A percentile compares a stretch with the other conserved stretches of the same genome.
phyloP scores from a whole-genome alignment of 345 rosid species.

The Populus simonii region DNA sequence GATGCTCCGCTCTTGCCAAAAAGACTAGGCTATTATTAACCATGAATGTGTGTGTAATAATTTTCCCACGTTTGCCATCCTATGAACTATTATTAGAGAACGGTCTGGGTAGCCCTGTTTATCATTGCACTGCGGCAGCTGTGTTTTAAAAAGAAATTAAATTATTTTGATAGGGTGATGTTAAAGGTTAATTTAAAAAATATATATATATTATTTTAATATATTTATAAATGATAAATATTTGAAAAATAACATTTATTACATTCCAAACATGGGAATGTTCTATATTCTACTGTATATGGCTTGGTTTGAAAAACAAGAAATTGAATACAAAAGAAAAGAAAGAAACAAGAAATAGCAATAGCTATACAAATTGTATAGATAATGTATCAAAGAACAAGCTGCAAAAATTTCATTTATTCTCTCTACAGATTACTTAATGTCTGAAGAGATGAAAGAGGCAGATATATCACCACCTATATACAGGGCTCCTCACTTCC shows the following conservation, averaged over 20 bases:
- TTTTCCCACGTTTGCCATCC: background rate
- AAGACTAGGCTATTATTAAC: background rate
- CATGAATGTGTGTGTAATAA: background rate
- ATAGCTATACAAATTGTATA: background rate
- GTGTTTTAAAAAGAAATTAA: no score
- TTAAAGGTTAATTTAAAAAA: no score
- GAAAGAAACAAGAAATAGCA: background rate
- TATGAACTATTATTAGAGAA: no score
- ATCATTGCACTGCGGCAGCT: no score
- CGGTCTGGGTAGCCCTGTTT: no score
- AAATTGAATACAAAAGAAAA: background rate
- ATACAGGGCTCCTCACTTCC: constrained; percentile 20
- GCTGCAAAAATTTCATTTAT: constrained; percentile 27
- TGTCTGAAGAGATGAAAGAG: constrained; percentile 11
- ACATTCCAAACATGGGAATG: no score
- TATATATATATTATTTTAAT: no score
- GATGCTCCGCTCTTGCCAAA: background rate
- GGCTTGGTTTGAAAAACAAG: no score
- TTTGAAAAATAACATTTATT: no score
- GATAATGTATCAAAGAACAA: background rate
- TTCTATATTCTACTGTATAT: no score
- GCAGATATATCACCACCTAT: constrained; percentile 21
- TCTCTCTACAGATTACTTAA: constrained; percentile 16
- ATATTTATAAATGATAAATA: no score
- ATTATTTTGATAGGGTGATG: no score